Conservation (phyloP, 163 green algal genomes). For the Prototheca cutis region DNA sequence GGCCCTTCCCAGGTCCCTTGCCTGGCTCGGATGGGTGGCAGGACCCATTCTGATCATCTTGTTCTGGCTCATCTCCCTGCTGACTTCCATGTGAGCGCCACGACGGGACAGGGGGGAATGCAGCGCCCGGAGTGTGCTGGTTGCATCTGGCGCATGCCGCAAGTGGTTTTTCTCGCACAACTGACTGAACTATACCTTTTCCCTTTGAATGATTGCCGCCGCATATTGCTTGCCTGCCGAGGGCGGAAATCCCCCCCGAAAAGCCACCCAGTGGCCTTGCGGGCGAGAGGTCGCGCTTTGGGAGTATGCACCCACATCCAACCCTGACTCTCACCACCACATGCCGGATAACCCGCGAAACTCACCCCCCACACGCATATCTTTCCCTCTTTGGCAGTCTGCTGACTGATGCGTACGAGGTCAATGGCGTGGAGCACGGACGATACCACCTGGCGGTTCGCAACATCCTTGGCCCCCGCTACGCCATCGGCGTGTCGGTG, state of each 20-base stretch:
- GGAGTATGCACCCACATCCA: too few species aligned
- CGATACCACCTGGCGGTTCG: neutral
- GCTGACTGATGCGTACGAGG: slow-evolving; percentile 3
- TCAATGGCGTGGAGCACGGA: slow-evolving; percentile 4
- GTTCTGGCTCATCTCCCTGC: slow-evolving; percentile 9
- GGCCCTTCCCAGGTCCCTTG: slow-evolving; percentile 6
- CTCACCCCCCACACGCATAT: neutral
- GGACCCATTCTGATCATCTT: slow-evolving; percentile 11
- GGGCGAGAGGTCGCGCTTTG: too few species aligned
- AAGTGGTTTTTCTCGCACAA: too few species aligned
- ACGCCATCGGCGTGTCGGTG: neutral
- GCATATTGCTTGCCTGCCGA: too few species aligned
- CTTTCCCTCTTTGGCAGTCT: neutral
- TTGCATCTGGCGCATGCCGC: neutral
- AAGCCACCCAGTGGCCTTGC: too few species aligned
- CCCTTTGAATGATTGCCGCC: too few species aligned
- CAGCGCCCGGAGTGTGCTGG: neutral
- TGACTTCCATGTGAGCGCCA: neutral
- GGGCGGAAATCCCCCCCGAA: too few species aligned
- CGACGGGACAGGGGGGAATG: neutral
- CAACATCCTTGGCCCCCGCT: neutral
- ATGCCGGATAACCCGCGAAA: neutral
- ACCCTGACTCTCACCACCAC: neutral
- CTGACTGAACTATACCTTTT: too few species aligned
- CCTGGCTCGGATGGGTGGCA: slow-evolving; percentile 13